A percentile compares a stretch with the other conserved stretches of the same genome.
These are phyloP conservation scores for Mikania micrantha DNA, from an alignment of 129 eudicot genomes.

Conservation along the genomic window DNA sequence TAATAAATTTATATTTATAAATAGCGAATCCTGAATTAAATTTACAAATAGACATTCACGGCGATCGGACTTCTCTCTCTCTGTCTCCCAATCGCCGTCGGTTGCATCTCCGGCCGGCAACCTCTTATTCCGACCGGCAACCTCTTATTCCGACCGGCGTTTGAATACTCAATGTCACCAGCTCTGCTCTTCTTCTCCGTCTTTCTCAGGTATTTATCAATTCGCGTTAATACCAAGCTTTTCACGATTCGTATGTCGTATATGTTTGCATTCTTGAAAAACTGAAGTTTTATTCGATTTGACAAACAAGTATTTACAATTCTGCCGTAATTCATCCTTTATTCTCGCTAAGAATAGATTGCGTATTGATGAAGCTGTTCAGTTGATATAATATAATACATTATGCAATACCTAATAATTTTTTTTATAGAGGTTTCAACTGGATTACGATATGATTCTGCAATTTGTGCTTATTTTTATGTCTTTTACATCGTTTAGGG, in stretches of 20 bases:
- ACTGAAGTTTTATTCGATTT: background rate
- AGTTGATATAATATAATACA: background rate
- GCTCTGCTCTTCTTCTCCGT: conserved; percentile 31
- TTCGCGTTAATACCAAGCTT: background rate
- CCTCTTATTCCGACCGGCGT: conserved; percentile 4
- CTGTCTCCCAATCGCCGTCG: conserved; percentile 28
- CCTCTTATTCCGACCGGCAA: too few species aligned
- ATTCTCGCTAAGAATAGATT: background rate
- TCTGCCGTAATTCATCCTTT: background rate
- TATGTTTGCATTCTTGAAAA: background rate
- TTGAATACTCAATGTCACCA: conserved; percentile 12
- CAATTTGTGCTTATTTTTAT: conserved; percentile 2
- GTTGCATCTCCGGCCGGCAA: conserved; percentile 26
- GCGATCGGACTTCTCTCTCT: conserved; percentile 6
- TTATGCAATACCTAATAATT: background rate
- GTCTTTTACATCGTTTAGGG: conserved; percentile 19
- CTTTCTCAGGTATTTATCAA: conserved; percentile 18
- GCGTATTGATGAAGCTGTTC: conserved; percentile 7
- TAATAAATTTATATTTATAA: background rate
- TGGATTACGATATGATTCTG: background rate
- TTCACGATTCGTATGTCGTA: background rate
- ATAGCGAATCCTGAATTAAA: background rate
- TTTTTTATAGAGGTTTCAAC: background rate
- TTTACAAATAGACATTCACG: background rate
- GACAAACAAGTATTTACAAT: background rate